phyloP scores from a whole-genome alignment of 192 early-diverging fungal genomes.

The Entophlyctis luteolus region DNA sequence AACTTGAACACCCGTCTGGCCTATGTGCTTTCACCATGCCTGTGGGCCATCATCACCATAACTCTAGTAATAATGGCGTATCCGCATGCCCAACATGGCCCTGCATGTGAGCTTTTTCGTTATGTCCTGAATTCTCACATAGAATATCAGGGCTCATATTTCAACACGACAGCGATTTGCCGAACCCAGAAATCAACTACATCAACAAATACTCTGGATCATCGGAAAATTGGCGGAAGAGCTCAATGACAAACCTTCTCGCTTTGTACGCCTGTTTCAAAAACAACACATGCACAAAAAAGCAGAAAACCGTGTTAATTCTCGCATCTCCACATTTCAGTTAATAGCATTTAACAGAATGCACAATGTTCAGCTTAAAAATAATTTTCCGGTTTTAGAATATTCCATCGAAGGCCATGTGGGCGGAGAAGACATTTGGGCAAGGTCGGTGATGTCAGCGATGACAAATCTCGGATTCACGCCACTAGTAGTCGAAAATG shows the following conservation, averaged over 20 bases:
- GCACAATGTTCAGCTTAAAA: not conserved
- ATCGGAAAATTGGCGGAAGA: not conserved
- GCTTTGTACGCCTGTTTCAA: not conserved
- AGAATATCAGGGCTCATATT: no score
- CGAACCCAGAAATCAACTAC: no score
- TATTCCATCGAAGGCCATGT: not conserved
- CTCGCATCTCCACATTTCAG: not conserved
- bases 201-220: not conserved
- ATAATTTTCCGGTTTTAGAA: not conserved
- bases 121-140: no score
- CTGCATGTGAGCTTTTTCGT: no score
- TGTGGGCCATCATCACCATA: no score
- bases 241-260: not conserved
- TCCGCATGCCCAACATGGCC: no score
- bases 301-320: not conserved
- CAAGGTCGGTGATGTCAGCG: not conserved
- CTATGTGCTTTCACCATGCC: no score
- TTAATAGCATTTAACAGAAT: not conserved
- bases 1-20: no score
- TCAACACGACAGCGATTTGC: no score
- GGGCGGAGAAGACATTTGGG: not conserved
- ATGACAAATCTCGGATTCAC: not conserved
- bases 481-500: not conserved
- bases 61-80: no score
- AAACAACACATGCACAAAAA: not conserved